A percentile compares a stretch with the other conserved stretches of the same genome.
Evolutionary conservation across 169 alveolate genomes (phyloP).

Genomic region (Plasmodium coatneyi): DNA sequence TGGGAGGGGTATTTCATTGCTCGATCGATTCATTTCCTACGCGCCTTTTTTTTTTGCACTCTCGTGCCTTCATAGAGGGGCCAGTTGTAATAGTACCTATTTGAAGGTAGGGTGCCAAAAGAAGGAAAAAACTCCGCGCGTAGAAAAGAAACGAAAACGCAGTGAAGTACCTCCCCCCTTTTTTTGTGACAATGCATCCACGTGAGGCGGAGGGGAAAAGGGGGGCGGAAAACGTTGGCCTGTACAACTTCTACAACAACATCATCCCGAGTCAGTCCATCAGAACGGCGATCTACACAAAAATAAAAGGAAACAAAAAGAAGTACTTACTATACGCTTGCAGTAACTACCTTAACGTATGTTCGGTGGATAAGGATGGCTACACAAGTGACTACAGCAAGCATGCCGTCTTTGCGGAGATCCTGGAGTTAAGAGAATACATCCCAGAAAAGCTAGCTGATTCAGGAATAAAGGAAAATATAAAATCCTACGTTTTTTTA

Average conservation of each 20-base stretch:
- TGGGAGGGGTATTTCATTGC: neutral
- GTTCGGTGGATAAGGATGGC: constrained; percentile 54
- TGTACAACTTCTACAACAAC: constrained; percentile 39
- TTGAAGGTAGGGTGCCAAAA: neutral
- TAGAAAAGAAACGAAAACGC: neutral
- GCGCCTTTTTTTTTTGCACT: neutral
- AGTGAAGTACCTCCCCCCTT: neutral
- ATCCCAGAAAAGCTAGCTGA: constrained; percentile 59
- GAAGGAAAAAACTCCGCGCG: neutral
- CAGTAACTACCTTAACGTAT: constrained; percentile 34
- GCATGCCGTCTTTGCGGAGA: constrained; percentile 43
- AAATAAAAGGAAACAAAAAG: constrained; percentile 42
- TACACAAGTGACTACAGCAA: constrained; percentile 32
- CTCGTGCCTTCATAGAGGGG: neutral
- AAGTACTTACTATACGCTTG: constrained; percentile 50
- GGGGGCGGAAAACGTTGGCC: constrained; percentile 13
- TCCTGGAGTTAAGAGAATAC: constrained; percentile 49
- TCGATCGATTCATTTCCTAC: neutral
- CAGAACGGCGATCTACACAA: constrained; percentile 40
- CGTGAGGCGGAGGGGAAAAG: neutral
- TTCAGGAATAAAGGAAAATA: constrained; percentile 9
- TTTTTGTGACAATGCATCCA: neutral
- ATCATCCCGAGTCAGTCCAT: constrained; percentile 52
- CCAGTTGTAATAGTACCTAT: neutral
- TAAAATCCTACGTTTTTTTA: constrained; percentile 46